Base-by-base conservation (phyloP, 495 filamentous ascomycete species). In the Jackrogersella multiformis region DNA sequence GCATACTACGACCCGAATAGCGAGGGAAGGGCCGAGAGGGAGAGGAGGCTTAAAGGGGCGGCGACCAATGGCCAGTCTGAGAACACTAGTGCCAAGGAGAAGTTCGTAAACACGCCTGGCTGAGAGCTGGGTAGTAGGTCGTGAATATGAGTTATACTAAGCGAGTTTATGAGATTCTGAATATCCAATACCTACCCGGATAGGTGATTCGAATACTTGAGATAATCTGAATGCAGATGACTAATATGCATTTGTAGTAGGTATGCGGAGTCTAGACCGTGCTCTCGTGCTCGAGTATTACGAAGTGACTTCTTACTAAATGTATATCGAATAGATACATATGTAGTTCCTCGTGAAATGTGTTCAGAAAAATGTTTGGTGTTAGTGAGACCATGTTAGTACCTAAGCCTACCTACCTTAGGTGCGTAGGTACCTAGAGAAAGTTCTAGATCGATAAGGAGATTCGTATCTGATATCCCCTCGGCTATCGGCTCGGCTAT, bases 1-100 rank as follows among this genome's bases (percentile, higher is more conserved):
- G 80, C 82, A 5, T 85, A 78, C 66, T 82, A 76, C 41, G 82
- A 84, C 63, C 77, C 80, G 1, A 67, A 71, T 6, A 85, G 82
- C 56, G 82, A 86, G 66, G 76, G 83, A 26, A 75, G 83, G 38
- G 66, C 74, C 18, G 66, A 80, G 42, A 68, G 78, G 34, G 61
- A 70, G 32, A 15, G 18, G n/a, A 56, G 67, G 28, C 57, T 70
- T 0, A 70, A 66, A 23, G 42, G 42, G 42, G 45, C 56, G 12
- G 45, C 44, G 4, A 21, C 61, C 28, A 65, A 61, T 26, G 61
- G 44, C 16, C 2, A 56, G 7, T 8, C 42, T 8, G 4, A 54
- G 13, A 32, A 56, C 0, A 0, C 23, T 13, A 26, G 30, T 56
- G 32, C 16, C 1, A 56, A 60, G 34, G 66, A 56, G 45, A 65